phyloP scores from a whole-genome alignment of 257 asterid genomes.

The Echium plantagineum region DNA sequence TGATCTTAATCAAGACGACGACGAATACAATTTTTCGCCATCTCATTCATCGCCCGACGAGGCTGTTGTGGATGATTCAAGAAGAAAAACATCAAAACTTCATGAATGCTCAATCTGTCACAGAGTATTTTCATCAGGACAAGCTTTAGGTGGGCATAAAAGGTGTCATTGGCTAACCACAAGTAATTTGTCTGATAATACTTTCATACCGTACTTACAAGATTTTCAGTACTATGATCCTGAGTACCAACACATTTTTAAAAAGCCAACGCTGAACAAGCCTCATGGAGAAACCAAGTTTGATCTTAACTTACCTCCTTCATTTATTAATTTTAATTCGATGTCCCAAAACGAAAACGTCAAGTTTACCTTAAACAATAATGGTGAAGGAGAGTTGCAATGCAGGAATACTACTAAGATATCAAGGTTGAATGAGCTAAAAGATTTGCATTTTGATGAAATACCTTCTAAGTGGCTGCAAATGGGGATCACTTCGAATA shows the following conservation, averaged over 20 bases:
- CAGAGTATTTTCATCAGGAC: constrained; percentile 67
- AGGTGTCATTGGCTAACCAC: constrained; percentile 71
- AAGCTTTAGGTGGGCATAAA: constrained; percentile 80
- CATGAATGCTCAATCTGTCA: constrained; percentile 77
- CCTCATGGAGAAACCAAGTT: constrained; percentile 8
- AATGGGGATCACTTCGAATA: constrained; percentile 60
- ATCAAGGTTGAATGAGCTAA: constrained; percentile 11
- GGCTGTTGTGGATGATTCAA: neutral
- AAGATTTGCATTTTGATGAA: constrained; percentile 3
- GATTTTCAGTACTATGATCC: constrained; percentile 24
- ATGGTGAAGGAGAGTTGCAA: constrained; percentile 3
- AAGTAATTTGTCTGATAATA: constrained; percentile 24
- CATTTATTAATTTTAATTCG: neutral
- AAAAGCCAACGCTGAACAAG: constrained; percentile 23
- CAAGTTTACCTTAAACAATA: neutral
- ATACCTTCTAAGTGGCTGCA: constrained; percentile 1
- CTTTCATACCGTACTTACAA: constrained; percentile 37
- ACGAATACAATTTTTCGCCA: constrained; percentile 19
- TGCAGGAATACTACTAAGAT: constrained; percentile 27
- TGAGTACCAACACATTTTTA: constrained; percentile 23
- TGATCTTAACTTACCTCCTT: constrained; percentile 40
- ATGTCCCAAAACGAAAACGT: neutral
- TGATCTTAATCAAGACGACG: constrained; percentile 22
- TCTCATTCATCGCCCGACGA: constrained; percentile 3
- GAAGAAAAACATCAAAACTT: constrained; percentile 23